Conservation (phyloP, 2,329 filamentous ascomycete genomes). For the Whalleya microplaca region DNA sequence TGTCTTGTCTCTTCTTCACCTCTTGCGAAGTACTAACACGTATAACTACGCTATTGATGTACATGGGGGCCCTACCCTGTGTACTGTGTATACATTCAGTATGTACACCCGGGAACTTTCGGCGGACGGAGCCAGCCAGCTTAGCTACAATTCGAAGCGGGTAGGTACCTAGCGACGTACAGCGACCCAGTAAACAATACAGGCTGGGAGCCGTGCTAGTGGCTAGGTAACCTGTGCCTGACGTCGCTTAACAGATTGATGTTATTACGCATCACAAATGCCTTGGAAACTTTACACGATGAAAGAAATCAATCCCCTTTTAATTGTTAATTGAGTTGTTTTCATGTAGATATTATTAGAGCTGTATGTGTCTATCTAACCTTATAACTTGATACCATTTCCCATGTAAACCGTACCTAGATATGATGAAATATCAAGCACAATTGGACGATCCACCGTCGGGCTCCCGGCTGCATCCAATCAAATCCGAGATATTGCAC, state of each 20-base stretch:
- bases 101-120: slow-evolving; percentile 18
- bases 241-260: not conserved
- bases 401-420: not conserved
- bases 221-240: not conserved
- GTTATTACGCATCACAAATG: not conserved
- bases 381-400: no score
- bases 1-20: not conserved
- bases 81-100: not conserved
- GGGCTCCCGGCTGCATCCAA: not conserved
- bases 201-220: not conserved
- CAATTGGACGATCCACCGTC: not conserved
- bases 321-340: not conserved
- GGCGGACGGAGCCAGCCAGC: slow-evolving; percentile 19
- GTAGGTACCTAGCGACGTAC: not conserved
- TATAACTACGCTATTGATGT: no score
- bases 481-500: not conserved
- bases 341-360: not conserved
- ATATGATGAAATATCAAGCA: not conserved
- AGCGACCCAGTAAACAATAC: not conserved
- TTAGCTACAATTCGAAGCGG: slow-evolving; percentile 13
- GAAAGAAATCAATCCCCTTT: no score
- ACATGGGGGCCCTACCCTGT: not conserved
- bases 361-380: no score
- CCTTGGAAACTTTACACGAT: not conserved
- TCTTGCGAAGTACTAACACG: not conserved